Evolutionary conservation across 2,329 filamentous ascomycete species (phyloP).

Genomic region (Sphaceloma murrayae): DNA sequence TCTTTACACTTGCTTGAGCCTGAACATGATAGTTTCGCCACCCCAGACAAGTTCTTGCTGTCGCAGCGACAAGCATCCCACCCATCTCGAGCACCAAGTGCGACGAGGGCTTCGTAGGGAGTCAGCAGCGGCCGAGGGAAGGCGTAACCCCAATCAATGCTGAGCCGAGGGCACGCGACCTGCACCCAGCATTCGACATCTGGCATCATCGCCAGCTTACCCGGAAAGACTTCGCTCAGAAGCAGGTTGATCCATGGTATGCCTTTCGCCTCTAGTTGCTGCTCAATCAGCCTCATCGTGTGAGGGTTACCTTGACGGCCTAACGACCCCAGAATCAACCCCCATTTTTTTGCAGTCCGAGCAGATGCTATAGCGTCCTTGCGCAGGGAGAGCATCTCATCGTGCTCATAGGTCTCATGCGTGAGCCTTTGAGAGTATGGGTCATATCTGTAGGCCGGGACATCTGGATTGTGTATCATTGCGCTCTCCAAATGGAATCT

Average conservation of each 20-base stretch:
- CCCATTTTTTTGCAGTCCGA: constrained; percentile 76
- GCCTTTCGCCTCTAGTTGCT: constrained; percentile 57
- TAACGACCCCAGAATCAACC: constrained; percentile 83
- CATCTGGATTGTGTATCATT: constrained; percentile 93
- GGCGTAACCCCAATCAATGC: constrained; percentile 98
- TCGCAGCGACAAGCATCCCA: constrained; percentile 38
- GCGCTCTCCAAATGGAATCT: constrained; percentile 94
- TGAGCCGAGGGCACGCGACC: constrained; percentile 89
- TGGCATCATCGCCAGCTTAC: constrained; percentile 81
- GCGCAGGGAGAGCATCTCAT: constrained; percentile 77
- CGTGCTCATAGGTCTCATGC: constrained; percentile 82
- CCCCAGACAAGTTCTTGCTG: constrained; percentile 1
- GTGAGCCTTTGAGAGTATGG: constrained; percentile 90
- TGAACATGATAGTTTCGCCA: constrained; percentile 15
- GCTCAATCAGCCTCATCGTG: constrained; percentile 79
- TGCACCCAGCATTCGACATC: constrained; percentile 98
- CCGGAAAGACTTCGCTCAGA: constrained; percentile 91
- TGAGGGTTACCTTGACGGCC: constrained; percentile 93
- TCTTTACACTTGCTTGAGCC: constrained; percentile 24
- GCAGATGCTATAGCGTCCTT: constrained; percentile 67
- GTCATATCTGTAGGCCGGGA: constrained; percentile 92
- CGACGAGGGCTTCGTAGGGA: constrained; percentile 88
- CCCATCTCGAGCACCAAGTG: constrained; percentile 67
- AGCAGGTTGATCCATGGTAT: constrained; percentile 79
- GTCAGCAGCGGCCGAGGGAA: constrained; percentile 82